Base-by-base conservation (phyloP, 495 filamentous ascomycete genomes). In the Cercophora scortea region DNA sequence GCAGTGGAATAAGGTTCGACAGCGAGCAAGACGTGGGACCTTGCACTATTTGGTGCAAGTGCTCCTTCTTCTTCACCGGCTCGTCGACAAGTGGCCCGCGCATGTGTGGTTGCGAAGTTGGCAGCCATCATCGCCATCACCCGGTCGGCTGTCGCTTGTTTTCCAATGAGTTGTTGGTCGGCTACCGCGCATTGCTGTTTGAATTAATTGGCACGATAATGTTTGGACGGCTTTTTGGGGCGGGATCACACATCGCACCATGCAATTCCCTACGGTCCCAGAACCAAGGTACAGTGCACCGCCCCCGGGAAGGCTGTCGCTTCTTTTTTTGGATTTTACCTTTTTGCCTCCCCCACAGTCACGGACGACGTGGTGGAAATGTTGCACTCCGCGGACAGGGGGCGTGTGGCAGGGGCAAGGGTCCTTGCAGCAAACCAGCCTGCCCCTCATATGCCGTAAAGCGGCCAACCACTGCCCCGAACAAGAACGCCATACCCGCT, bases 281-380 rank as follows among this genome's bases (percentile, higher is more conserved):
- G 47, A 33, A 50, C 50, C 50, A 58, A 54, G 58, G 61, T 55
- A 55, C 25, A 25, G 56, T 59, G 64, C 64, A 67, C 61, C 57
- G 64, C 64, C 64, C 41, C 39, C 18, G 40, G 33, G 38, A 45
- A 45, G 49, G 53, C 49, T 53, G 16, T 54, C 49, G 51, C 40
- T 57, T 61, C 60, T 65, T 63, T 67, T 67, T 67, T 67, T 67
- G 62, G 62, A 67, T 61, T 61, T 62, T 65, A 56, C 44, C 55
- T 62, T 62, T 64, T 55, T 46, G 25, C 25, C 42, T 55, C 47
- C 57, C 60, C 59, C 62, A 59, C 61, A 45, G 18, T 42, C 25
- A 18, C 25, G 5, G 25, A 25, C 25, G 25, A 25, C 25, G 25
- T 25, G 25, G 25, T 25, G 25, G 25, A 25, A 25, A 25, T 25